A percentile compares a stretch with the other conserved stretches of the same genome.
These are phyloP conservation scores for Podaxis carcinomalis DNA, from an alignment of 768 basidiomycete genomes.

Conservation along the genomic window DNA sequence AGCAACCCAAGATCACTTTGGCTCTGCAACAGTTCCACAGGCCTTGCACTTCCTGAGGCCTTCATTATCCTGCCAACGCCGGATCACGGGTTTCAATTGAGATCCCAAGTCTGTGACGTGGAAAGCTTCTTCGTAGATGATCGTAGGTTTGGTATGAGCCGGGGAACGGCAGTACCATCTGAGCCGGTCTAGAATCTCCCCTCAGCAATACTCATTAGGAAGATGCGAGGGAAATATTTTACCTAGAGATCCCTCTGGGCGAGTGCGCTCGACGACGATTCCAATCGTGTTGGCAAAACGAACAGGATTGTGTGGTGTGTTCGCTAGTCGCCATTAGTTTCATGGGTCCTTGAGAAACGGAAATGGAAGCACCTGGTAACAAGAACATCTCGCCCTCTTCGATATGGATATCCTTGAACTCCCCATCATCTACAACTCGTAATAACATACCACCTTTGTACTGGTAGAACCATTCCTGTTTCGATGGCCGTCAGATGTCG, in stretches of 20 bases:
- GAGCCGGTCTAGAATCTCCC: constrained; percentile 59
- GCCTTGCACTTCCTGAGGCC: constrained; percentile 62
- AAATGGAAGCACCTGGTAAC: constrained; percentile 61
- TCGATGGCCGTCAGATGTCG: neutral
- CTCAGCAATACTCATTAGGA: neutral
- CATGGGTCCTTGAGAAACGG: neutral
- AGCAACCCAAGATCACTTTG: constrained; percentile 23
- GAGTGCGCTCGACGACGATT: constrained; percentile 82
- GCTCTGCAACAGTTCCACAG: constrained; percentile 53
- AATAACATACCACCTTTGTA: constrained; percentile 92
- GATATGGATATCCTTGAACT: constrained; percentile 83
- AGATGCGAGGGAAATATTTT: neutral
- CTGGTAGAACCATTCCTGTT: constrained; percentile 97
- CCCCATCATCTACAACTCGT: constrained; percentile 75
- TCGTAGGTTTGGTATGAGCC: constrained; percentile 40
- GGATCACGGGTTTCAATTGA: constrained; percentile 89
- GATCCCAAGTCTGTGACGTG: constrained; percentile 89
- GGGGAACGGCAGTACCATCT: constrained; percentile 86
- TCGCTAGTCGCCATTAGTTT: constrained; percentile 45
- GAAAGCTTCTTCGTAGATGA: constrained; percentile 66
- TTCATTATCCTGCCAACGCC: constrained; percentile 72
- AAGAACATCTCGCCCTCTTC: constrained; percentile 97
- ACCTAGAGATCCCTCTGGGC: constrained; percentile 78
- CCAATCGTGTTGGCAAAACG: constrained; percentile 89
- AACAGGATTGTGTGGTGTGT: constrained; percentile 95